Conservation (phyloP, 2,329 filamentous ascomycete species). For the Verticillium tricorpus region DNA sequence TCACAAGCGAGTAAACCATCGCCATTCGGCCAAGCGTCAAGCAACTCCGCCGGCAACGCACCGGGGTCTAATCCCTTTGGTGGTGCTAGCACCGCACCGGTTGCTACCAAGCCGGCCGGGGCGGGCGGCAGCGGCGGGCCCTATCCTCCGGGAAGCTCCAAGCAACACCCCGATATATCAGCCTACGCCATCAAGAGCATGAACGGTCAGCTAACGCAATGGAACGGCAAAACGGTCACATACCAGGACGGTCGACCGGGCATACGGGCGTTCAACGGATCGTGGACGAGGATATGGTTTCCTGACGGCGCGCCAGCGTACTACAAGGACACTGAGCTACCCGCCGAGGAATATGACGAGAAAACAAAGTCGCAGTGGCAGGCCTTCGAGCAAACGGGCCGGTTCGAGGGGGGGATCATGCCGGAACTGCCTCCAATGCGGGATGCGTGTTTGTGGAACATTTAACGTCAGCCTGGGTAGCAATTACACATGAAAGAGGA, state of each 20-base stretch:
- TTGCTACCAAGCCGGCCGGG: conserved; percentile 10
- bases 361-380: conserved; percentile 60
- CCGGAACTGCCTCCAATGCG: conserved; percentile 73
- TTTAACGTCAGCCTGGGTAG: conserved; percentile 38
- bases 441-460: conserved; percentile 71
- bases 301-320: conserved; percentile 63
- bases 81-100: conserved; percentile 8
- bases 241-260: conserved; percentile 51
- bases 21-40: conserved; percentile 20
- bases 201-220: conserved; percentile 46
- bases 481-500: not conserved
- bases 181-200: conserved; percentile 38
- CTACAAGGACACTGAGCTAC: conserved; percentile 59
- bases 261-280: conserved; percentile 46
- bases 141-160: conserved; percentile 39
- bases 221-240: conserved; percentile 59
- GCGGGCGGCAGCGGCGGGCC: conserved; percentile 24
- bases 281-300: conserved; percentile 66
- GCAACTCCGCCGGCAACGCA: conserved; percentile 1
- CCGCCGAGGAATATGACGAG: conserved; percentile 52
- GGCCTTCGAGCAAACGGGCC: conserved; percentile 58
- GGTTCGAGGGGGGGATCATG: conserved; percentile 67
- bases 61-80: conserved; percentile 19
- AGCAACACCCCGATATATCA: conserved; percentile 37
- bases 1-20: conserved; percentile 17